Evolutionary conservation across 495 filamentous ascomycete genomes (phyloP), one percentile per base, ranked within the genome.

Genomic region (Lophiotrema nucula): DNA sequence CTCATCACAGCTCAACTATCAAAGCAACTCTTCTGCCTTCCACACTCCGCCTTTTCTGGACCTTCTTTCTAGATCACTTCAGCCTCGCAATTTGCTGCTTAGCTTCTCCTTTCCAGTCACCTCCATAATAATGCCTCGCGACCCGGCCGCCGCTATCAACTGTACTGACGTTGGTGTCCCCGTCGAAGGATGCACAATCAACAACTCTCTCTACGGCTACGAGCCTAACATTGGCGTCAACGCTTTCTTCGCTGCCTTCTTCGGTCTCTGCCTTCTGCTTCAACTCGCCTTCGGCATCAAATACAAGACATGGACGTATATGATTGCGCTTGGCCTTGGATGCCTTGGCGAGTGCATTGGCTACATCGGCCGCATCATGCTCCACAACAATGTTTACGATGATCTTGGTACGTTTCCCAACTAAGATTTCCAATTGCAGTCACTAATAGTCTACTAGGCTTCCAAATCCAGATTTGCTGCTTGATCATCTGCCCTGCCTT

Each of bases 401-500:
- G 62, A 69, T 31, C 12, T 49, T 37, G 63, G 39, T 43, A 35
- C 8, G 31, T 35, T 15, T n/a, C n/a, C n/a, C n/a, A n/a, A n/a
- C n/a, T n/a, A n/a, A n/a, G n/a, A n/a, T 10, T 41, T n/a, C n/a
- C n/a, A n/a, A n/a, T n/a, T n/a, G n/a, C 31, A 8, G 31, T 15
- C 31, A 35, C 31, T 35, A 15, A 35, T 15, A 8, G 8, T 35
- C 15, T 35, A 8, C n/a, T 15, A 35, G 31, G 65, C 23, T 67
- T 67, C 54, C 41, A 62, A 13, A 48, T 62, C 4, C 71, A 74
- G 56, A 74, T 74, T 44, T 64, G 80, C 59, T 81, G 77, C 48
- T 70, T 86, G 25, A 81, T 78, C 25, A 70, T 80, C 33, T 77
- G 73, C 0, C 83, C 83, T 2, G 77, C 80, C 25, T 84, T 79